phyloP scores from a whole-genome alignment of 129 eudicot genomes.

The Erigeron canadensis region DNA sequence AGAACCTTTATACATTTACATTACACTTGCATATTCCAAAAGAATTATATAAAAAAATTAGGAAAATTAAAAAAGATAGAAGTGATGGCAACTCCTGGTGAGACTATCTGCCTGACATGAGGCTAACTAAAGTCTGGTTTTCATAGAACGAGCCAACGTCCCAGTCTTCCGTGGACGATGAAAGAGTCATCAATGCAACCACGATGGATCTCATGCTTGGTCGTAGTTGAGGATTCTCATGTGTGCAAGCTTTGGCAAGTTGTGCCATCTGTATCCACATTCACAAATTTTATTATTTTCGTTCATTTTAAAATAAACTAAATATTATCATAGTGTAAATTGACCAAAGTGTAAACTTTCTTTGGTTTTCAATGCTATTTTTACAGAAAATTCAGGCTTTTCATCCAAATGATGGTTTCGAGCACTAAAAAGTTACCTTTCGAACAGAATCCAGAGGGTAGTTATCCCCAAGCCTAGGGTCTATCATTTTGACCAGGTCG shows the following conservation, averaged over 20 bases:
- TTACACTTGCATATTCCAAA: conserved; percentile 24
- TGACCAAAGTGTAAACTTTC: background rate
- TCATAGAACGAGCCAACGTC: conserved; percentile 64
- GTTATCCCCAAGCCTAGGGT: conserved; percentile 74
- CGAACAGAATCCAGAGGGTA: conserved; percentile 73
- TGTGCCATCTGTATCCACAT: conserved; percentile 61
- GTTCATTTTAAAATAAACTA: background rate
- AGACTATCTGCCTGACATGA: conserved; percentile 62
- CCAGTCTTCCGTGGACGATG: conserved; percentile 74
- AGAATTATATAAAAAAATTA: conserved; percentile 15
- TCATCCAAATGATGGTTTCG: background rate
- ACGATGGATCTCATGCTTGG: conserved; percentile 91
- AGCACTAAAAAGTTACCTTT: conserved; percentile 43
- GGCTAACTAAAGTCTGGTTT: conserved; percentile 58
- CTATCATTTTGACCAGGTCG: conserved; percentile 59
- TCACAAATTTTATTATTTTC: background rate
- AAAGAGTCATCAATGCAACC: conserved; percentile 84
- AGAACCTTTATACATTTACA: conserved; percentile 15
- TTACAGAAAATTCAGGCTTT: too few species aligned
- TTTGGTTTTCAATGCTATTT: background rate
- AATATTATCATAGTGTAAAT: background rate
- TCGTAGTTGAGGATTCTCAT: conserved; percentile 71
- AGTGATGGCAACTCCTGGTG: background rate
- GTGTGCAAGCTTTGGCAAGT: conserved; percentile 88
- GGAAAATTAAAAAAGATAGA: conserved; percentile 2